Conservation (phyloP, 305 asterid species). For the Fraxinus sp. region DNA sequence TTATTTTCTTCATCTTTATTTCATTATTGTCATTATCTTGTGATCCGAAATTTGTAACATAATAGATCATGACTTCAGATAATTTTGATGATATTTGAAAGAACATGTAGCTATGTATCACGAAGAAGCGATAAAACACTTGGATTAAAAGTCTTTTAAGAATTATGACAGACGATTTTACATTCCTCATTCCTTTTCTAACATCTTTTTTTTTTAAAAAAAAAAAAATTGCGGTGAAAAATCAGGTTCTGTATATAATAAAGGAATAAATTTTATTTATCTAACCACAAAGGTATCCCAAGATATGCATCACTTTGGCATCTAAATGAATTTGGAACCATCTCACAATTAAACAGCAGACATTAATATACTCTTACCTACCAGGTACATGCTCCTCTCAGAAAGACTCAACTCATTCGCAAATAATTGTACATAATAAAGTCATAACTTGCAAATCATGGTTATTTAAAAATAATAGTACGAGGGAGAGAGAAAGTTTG, state of each 20-base stretch:
- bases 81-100: neutral
- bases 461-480: neutral
- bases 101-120: neutral
- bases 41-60: no score
- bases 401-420: neutral
- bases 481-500: neutral
- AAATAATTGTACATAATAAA: neutral
- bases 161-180: neutral
- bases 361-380: neutral
- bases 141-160: neutral
- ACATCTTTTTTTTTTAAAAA: neutral
- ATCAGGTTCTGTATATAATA: neutral
- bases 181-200: neutral
- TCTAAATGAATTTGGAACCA: neutral
- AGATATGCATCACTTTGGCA: neutral
- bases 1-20: no score
- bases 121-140: neutral
- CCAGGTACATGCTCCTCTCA: neutral
- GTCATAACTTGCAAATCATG: neutral
- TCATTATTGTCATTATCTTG: no score
- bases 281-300: neutral
- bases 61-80: neutral
- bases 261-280: no score
- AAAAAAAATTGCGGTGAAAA: neutral
- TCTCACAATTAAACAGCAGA: conserved; percentile 5